A percentile compares a stretch with the other conserved stretches of the same genome.
Conservation (phyloP, 345 rosid species). For the Camelina laxa region DNA sequence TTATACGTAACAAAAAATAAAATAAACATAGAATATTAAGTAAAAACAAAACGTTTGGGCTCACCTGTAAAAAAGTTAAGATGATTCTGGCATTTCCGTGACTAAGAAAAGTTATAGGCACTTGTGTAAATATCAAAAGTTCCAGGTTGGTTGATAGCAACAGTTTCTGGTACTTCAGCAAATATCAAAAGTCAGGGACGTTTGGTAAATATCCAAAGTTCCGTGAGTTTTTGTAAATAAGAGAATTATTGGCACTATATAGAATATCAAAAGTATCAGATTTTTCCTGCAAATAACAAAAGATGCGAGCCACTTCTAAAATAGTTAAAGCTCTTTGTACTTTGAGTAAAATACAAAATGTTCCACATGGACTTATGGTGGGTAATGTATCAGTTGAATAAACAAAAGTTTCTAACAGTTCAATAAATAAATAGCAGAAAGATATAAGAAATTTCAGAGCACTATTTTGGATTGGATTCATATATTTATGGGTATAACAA, state of each 20-base stretch:
- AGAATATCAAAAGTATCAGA: not conserved
- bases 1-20: not conserved
- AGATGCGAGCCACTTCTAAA: not conserved
- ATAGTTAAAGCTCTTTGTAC: not conserved
- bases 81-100: not conserved
- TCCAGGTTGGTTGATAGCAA: not conserved
- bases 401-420: too few species aligned
- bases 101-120: not conserved
- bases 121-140: not conserved
- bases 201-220: conserved; percentile 2
- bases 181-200: not conserved
- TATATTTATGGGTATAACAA: not conserved
- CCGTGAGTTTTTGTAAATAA: not conserved
- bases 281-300: not conserved
- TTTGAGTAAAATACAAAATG: not conserved
- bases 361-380: too few species aligned
- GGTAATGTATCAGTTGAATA: too few species aligned
- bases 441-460: not conserved
- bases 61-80: not conserved
- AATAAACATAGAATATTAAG: not conserved
- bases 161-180: not conserved
- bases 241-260: not conserved
- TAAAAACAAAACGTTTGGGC: not conserved
- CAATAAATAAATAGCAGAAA: not conserved
- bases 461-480: not conserved